Evolutionary conservation across 177 flowering plant species (phyloP).

Genomic region (Tripterygium wilfordii): DNA sequence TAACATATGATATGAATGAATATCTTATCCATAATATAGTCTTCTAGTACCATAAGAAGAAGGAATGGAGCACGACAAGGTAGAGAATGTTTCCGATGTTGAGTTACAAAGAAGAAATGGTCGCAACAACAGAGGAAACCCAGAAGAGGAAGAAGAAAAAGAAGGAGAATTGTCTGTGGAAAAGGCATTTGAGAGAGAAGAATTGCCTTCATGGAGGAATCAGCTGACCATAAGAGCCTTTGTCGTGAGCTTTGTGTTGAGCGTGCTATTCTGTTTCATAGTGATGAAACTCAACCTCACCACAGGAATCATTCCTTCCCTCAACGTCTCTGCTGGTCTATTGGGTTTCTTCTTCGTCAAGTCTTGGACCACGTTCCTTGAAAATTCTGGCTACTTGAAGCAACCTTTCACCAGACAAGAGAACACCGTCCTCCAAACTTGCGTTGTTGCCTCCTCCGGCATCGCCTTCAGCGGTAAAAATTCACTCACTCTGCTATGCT

Average conservation of each 20-base stretch:
- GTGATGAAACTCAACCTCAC: slow-evolving; percentile 19
- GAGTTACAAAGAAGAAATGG: no score
- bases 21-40: no score
- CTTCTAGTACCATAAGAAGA: no score
- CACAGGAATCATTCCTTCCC: slow-evolving; percentile 15
- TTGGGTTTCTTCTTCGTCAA: slow-evolving; percentile 17
- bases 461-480: slow-evolving; percentile 15
- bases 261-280: slow-evolving; percentile 8
- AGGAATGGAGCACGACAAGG: no score
- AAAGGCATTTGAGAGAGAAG: slow-evolving; percentile 2
- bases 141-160: not conserved
- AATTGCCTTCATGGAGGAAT: slow-evolving; percentile 11
- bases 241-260: slow-evolving; percentile 9
- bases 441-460: no score
- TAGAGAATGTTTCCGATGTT: no score
- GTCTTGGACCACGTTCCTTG: slow-evolving; percentile 13
- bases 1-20: no score
- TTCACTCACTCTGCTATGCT: no score
- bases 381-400: slow-evolving; percentile 1
- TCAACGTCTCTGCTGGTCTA: no score
- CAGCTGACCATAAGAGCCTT: slow-evolving; percentile 12
- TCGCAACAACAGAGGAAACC: no score
- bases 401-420: slow-evolving; percentile 16
- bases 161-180: slow-evolving; percentile 1
- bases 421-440: no score